Evolutionary conservation across 371 early-diverging fungal genomes (phyloP).

Genomic region (Enteropsectra breve): DNA sequence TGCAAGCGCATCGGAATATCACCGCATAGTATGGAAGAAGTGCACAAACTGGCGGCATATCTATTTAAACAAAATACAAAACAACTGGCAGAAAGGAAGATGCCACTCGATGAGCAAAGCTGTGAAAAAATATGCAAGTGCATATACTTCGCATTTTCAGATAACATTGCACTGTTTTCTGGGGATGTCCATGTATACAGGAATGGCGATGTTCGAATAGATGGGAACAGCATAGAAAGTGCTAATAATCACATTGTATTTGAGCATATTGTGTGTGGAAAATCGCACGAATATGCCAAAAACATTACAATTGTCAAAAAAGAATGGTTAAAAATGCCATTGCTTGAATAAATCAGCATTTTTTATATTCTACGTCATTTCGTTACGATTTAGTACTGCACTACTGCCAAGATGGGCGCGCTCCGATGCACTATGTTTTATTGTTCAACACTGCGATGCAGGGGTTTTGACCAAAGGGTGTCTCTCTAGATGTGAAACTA

Average conservation of each 20-base stretch:
- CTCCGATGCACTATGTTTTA: too few relatives aligned
- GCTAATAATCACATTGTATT: constrained; percentile 35
- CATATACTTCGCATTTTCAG: constrained; percentile 25
- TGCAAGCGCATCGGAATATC: constrained; percentile 6
- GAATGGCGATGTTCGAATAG: constrained; percentile 7
- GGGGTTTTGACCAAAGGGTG: too few relatives aligned
- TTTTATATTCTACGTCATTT: too few relatives aligned
- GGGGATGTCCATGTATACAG: constrained; percentile 22
- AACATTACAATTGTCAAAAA: constrained; percentile 40
- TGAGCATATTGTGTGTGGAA: constrained; percentile 35
- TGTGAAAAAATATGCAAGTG: constrained; percentile 24
- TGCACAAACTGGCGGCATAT: constrained; percentile 14
- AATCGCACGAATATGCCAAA: constrained; percentile 31
- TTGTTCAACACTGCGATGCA: too few relatives aligned
- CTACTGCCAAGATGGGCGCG: too few relatives aligned
- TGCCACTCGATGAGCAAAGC: too few relatives aligned
- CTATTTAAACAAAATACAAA: constrained; percentile 1
- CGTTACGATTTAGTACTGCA: too few relatives aligned
- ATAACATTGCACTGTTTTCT: constrained; percentile 19
- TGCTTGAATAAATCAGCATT: too few relatives aligned
- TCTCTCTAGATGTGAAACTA: too few relatives aligned
- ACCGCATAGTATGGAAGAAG: constrained; percentile 8
- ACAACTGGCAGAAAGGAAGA: constrained; percentile 3
- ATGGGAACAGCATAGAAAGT: constrained; percentile 10
- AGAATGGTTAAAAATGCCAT: too few relatives aligned